Conservation (phyloP, 768 basidiomycete genomes). For the Boletus rubropictus region DNA sequence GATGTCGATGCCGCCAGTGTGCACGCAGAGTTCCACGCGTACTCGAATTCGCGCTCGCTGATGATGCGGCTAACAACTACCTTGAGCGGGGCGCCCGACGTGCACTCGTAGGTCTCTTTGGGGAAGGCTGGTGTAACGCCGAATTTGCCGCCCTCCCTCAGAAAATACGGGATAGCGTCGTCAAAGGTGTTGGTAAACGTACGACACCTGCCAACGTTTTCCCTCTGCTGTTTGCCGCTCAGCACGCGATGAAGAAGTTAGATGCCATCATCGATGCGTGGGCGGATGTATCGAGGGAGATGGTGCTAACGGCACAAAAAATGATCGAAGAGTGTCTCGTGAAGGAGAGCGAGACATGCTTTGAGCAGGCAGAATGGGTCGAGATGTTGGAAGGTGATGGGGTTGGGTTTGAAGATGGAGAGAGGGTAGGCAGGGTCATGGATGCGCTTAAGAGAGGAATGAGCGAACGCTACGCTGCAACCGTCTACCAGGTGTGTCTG, state of each 20-base stretch:
- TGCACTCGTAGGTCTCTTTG: slow-evolving; percentile 78
- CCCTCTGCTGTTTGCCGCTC: slow-evolving; percentile 59
- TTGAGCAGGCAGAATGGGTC: slow-evolving; percentile 64
- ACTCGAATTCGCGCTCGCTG: slow-evolving; percentile 69
- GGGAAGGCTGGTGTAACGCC: slow-evolving; percentile 80
- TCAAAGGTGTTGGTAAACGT: slow-evolving; percentile 68
- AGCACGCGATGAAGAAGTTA: slow-evolving; percentile 54
- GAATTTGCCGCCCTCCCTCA: slow-evolving; percentile 72
- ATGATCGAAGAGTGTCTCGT: slow-evolving; percentile 58
- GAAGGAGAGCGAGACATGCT: slow-evolving; percentile 54
- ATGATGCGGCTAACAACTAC: slow-evolving; percentile 70
- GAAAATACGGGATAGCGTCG: slow-evolving; percentile 58
- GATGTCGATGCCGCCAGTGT: slow-evolving; percentile 81
- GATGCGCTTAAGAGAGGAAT: slow-evolving; percentile 57
- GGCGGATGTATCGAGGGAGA: slow-evolving; percentile 41
- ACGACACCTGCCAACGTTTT: slow-evolving; percentile 67
- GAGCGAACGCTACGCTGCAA: slow-evolving; percentile 56
- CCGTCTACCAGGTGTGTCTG: slow-evolving; percentile 66
- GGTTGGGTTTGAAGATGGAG: slow-evolving; percentile 67
- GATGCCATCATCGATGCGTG: slow-evolving; percentile 51
- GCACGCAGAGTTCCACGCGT: slow-evolving; percentile 74
- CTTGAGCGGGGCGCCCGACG: slow-evolving; percentile 69
- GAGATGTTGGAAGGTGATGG: slow-evolving; percentile 72
- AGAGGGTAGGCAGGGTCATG: slow-evolving; percentile 75
- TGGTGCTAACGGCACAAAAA: slow-evolving; percentile 60